These are phyloP conservation scores for Paramecium tetraurelia DNA, from an alignment of 73 alveolate species.

Conservation along the genomic window DNA sequence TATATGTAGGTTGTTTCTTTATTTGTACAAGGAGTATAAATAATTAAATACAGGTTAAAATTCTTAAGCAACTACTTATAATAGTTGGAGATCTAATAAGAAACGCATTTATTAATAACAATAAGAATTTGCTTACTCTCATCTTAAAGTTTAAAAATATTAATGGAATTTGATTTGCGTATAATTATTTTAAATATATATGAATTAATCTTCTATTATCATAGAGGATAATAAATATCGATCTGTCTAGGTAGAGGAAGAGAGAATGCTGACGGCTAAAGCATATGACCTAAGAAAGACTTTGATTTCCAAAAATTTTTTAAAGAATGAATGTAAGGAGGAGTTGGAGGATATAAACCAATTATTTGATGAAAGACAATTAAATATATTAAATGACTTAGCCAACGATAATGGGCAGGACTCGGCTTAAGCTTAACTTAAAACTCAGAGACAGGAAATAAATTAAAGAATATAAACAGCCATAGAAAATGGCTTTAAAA, in stretches of 20 bases:
- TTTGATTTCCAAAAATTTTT: neutral
- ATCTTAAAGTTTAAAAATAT: neutral
- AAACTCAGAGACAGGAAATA: neutral
- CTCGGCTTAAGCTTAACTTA: neutral
- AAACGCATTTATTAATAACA: neutral
- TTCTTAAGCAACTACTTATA: neutral
- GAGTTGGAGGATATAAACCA: neutral
- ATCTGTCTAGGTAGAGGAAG: neutral
- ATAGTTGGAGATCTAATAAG: neutral
- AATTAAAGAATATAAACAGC: neutral
- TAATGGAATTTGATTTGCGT: neutral
- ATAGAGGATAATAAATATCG: neutral
- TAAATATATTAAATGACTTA: slow-evolving; percentile 12
- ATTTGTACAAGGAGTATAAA: too few species aligned
- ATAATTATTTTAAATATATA: neutral
- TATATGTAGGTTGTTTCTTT: neutral
- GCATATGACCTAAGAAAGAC: neutral
- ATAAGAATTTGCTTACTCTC: neutral
- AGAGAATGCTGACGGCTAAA: neutral
- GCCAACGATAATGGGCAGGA: neutral
- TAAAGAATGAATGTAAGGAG: neutral
- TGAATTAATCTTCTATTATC: neutral
- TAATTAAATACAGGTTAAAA: neutral
- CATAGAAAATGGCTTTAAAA: neutral
- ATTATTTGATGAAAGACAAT: slow-evolving; percentile 32